These are phyloP conservation scores for Geranomyces variabilis DNA, from an alignment of 192 early-diverging fungal genomes.

Conservation along the genomic window DNA sequence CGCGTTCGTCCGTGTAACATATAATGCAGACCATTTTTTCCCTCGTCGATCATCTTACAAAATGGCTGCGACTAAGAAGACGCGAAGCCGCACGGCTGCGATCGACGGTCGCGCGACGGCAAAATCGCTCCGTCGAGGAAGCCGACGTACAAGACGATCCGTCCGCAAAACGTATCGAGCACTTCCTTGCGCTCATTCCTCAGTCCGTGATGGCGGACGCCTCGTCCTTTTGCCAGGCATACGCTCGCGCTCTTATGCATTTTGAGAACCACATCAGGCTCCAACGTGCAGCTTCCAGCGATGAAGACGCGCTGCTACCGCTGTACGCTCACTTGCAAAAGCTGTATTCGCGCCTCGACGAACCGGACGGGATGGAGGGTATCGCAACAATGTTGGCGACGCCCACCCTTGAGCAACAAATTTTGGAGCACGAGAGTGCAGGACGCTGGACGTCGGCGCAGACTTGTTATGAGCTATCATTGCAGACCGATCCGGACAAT, in stretches of 20 bases:
- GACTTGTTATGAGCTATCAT: conserved; percentile 61
- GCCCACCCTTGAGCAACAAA: conserved; percentile 64
- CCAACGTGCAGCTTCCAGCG: conserved; percentile 20
- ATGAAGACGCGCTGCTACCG: conserved; percentile 38
- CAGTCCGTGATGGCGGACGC: conserved; percentile 64
- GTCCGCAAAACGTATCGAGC: conserved; percentile 43
- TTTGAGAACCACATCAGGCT: conserved; percentile 67
- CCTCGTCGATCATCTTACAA: conserved; percentile 60
- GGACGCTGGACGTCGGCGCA: conserved; percentile 71
- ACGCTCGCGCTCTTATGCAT: conserved; percentile 71
- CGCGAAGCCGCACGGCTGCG: conserved; percentile 32
- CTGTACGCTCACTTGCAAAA: conserved; percentile 58
- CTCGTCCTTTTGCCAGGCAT: conserved; percentile 61
- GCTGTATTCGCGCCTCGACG: conserved; percentile 70
- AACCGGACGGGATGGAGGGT: conserved; percentile 72
- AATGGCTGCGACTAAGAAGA: conserved; percentile 45
- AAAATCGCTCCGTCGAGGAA: conserved; percentile 34
- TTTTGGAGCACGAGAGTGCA: conserved; percentile 63
- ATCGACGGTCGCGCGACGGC: conserved; percentile 21
- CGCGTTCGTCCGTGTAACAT: too few relatives aligned
- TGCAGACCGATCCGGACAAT: conserved; percentile 49
- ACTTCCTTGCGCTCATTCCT: conserved; percentile 62
- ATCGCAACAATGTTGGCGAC: conserved; percentile 54
- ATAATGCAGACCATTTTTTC: conserved; percentile 48
- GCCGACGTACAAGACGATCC: conserved; percentile 22